Evolutionary conservation across 1,139 yeast species (phyloP).

Genomic region (Yamadazyma songkhlaensis): DNA sequence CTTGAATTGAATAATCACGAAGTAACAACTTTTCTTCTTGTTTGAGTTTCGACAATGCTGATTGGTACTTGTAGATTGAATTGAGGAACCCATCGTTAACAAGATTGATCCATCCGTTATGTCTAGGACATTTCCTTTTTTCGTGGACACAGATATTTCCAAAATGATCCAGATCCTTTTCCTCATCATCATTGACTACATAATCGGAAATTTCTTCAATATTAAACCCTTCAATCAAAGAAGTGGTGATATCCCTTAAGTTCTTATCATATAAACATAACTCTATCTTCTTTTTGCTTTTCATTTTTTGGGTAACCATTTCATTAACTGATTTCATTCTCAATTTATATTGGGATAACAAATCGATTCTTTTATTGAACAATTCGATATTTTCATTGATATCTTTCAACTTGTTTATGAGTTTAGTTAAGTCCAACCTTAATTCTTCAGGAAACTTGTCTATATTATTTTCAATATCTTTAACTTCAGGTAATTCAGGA

Average conservation of each 20-base stretch:
- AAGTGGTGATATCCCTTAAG: constrained; percentile 8
- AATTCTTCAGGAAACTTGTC: constrained; percentile 30
- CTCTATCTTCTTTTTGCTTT: constrained; percentile 21
- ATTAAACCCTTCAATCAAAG: constrained; percentile 12
- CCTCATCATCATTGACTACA: constrained; percentile 16
- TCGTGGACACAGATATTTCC: constrained; percentile 54
- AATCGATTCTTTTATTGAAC: constrained; percentile 16
- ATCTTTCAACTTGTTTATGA: constrained; percentile 22
- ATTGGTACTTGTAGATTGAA: constrained; percentile 24
- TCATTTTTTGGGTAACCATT: constrained; percentile 13
- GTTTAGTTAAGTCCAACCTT: constrained; percentile 17
- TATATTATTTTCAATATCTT: constrained; percentile 22
- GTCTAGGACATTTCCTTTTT: constrained; percentile 62
- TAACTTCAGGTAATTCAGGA: constrained; percentile 40
- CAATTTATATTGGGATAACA: constrained; percentile 33
- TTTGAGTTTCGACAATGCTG: constrained; percentile 4
- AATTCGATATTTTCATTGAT: constrained; percentile 18
- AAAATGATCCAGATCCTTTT: constrained; percentile 14
- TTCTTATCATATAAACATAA: constrained; percentile 13
- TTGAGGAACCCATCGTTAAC: constrained; percentile 43
- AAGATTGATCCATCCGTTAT: constrained; percentile 65
- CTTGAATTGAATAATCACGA: constrained; percentile 14
- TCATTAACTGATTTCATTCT: constrained; percentile 38
- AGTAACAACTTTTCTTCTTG: constrained; percentile 9
- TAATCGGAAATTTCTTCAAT: constrained; percentile 18